Conservation (phyloP, 2,329 filamentous ascomycete genomes). For the Penicillium frequentans region DNA sequence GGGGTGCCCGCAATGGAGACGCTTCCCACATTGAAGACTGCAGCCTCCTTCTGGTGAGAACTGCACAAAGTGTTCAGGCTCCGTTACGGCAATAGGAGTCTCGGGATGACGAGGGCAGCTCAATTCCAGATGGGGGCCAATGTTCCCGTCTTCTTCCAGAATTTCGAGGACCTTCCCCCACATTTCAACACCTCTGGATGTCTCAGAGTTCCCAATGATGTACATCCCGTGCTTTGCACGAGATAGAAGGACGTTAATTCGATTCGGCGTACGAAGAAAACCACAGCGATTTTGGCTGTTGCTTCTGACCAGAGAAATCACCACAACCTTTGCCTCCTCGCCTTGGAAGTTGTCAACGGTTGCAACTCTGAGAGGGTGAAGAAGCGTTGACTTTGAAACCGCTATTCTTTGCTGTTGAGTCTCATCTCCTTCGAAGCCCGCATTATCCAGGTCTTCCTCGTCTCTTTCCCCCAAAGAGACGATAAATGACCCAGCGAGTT, state of each 20-base stretch:
- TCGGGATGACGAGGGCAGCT: conserved; percentile 63
- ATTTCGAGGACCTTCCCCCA: conserved; percentile 61
- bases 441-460: conserved; percentile 51
- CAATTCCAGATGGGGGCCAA: conserved; percentile 56
- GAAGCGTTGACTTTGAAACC: conserved; percentile 44
- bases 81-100: conserved; percentile 50
- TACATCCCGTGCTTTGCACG: conserved; percentile 71
- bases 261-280: conserved; percentile 66
- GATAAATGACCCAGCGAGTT: conserved; percentile 51
- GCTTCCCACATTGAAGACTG: conserved; percentile 47
- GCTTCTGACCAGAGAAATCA: conserved; percentile 70
- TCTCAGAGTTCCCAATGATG: conserved; percentile 66
- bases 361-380: conserved; percentile 56
- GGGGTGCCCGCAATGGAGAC: conserved; percentile 48
- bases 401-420: conserved; percentile 10
- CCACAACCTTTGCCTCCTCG: conserved; percentile 70
- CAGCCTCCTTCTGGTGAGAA: conserved; percentile 65
- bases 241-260: conserved; percentile 68
- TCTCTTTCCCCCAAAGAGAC: conserved; percentile 66
- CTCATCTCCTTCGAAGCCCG: conserved; percentile 35
- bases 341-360: conserved; percentile 78
- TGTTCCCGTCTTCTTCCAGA: conserved; percentile 45
- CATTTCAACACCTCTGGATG: conserved; percentile 59
- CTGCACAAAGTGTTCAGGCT: conserved; percentile 59
- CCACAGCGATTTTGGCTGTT: conserved; percentile 62